Conservation (phyloP, 116 monocot genomes). For the Zostera marina region DNA sequence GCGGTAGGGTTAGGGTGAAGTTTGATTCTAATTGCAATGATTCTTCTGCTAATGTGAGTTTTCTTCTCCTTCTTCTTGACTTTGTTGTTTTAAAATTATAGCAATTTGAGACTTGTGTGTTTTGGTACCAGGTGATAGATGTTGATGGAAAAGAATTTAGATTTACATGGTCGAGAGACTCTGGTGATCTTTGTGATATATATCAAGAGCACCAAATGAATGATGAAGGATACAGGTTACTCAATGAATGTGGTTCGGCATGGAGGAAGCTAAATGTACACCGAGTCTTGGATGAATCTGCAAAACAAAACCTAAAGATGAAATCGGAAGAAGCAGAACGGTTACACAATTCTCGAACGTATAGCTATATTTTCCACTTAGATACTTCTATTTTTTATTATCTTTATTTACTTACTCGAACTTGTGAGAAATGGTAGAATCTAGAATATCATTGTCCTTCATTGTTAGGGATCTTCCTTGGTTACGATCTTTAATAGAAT, state of each 20-base stretch:
- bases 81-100: neutral
- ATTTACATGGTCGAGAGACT: constrained; percentile 72
- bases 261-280: constrained; percentile 89
- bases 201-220: constrained; percentile 59
- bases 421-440: too few relatives aligned
- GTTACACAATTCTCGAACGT: constrained; percentile 71
- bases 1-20: constrained; percentile 53
- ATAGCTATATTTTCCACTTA: neutral
- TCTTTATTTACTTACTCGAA: too few relatives aligned
- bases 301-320: constrained; percentile 88
- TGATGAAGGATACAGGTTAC: constrained; percentile 60
- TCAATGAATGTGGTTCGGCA: constrained; percentile 70
- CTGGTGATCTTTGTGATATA: constrained; percentile 74
- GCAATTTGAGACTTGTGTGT: neutral
- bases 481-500: too few relatives aligned
- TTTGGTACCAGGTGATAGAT: constrained; percentile 49
- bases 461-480: too few relatives aligned
- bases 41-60: constrained; percentile 42
- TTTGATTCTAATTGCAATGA: constrained; percentile 50
- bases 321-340: constrained; percentile 86
- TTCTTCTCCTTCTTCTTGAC: constrained; percentile 13
- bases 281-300: constrained; percentile 71
- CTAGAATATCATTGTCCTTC: too few relatives aligned
- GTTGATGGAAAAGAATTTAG: constrained; percentile 82
- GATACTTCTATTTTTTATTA: neutral